phyloP scores from a whole-genome alignment of 352 stramenopile genomes.

The Pythium biforme region DNA sequence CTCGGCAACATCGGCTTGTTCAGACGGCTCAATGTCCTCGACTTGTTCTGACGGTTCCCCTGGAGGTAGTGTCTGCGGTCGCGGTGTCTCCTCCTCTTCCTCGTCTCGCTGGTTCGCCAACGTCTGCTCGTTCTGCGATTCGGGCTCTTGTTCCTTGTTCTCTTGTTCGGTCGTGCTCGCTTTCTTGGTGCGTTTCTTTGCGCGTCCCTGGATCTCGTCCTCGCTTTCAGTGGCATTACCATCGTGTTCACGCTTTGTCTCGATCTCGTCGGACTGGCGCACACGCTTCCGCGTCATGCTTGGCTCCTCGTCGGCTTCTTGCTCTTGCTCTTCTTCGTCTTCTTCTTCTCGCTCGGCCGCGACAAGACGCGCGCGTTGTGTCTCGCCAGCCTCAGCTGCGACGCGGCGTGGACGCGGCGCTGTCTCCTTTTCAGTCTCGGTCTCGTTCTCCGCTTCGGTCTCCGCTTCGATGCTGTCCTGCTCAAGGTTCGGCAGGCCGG shows the following conservation, averaged over 20 bases:
- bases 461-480: background rate
- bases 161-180: background rate
- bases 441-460: background rate
- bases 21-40: background rate
- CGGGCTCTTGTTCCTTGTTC: background rate
- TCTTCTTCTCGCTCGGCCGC: background rate
- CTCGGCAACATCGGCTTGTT: background rate
- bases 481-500: background rate
- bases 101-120: background rate
- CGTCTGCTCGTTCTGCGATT: background rate
- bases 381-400: background rate
- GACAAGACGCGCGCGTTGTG: background rate
- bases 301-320: background rate
- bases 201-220: constrained; percentile 21
- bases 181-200: constrained; percentile 17
- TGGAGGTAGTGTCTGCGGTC: background rate
- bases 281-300: background rate
- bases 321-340: background rate
- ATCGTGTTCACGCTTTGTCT: background rate
- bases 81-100: background rate
- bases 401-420: background rate
- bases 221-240: background rate
- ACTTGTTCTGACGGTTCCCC: background rate
- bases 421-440: background rate
- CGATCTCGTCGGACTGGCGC: too few relatives aligned